Evolutionary conservation across 495 filamentous ascomycete genomes (phyloP), one percentile per base, ranked within the genome.

Genomic region (Pyrenula aspistea): DNA sequence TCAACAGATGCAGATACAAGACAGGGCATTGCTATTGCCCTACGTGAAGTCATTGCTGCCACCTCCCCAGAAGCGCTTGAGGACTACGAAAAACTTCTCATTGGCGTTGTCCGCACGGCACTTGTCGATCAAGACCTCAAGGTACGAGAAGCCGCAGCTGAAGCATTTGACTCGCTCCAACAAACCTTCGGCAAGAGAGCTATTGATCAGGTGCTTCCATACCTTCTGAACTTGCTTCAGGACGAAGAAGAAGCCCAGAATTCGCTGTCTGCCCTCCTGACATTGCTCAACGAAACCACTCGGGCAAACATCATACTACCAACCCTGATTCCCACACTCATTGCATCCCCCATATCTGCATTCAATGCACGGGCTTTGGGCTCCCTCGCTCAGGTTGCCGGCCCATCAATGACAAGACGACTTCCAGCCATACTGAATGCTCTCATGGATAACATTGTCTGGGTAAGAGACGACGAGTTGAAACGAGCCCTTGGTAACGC

Each of bases 361-460:
- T 98, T 98, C 81, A 97, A 97, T 62, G 93, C 93, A 57, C 88
- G 81, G 63, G 93, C 93, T 12, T 71, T 98, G 52, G 94, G 93
- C 47, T 96, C 93, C 24, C 70, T 98, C 57, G 89, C 93, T 51
- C 82, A 91, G 70, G 93, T 97, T 52, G 91, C 94, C 22, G 84
- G 89, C 25, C 74, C 84, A 25, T 82, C 93, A 55, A 91, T 98
- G 84, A 93, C 89, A 57, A 81, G 92, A 62, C 83, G 89, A 59
- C 71, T 98, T 48, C 89, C 93, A 8, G 86, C 77, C 59, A 94
- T 97, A 56, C 77, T 98, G 62, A 96, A 95, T 67, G 78, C 89
- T 21, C 77, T 98, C 31, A 92, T 96, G 85, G 91, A 97, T 63
- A 88, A 87, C 59, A 91, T 95, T 49, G 80, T 97, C 54, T 72